Base-by-base conservation (phyloP, 2,329 filamentous ascomycete species). In the Fusarium camptoceras region DNA sequence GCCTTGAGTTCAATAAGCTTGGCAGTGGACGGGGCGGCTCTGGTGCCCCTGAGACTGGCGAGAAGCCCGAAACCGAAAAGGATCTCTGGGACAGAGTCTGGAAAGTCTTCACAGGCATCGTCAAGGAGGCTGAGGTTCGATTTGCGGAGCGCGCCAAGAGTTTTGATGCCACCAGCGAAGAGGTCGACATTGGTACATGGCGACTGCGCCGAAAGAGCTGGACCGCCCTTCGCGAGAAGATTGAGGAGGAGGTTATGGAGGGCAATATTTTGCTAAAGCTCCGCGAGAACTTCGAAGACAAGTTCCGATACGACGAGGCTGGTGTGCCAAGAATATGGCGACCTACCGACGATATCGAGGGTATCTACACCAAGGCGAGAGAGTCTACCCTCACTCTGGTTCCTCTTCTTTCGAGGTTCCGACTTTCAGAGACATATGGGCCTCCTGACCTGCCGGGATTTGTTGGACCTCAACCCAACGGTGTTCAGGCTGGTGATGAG, bases 191-290 rank as follows among this genome's bases (percentile, higher is more conserved):
- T 57, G 96, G 96, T 20, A 85, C 97, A 22, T 99, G 96, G 95
- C 89, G 94, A 59, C 83, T 99, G 70, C 90, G 95, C 63, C 90
- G 95, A 70, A 98, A 98, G 85, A 96, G 93, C 66, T 99, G 96
- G 96, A 91, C 91, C 42, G 94, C 95, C 16, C 85, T 99, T 66
- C 89, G 93, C 47, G 91, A 94, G 64, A 96, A 93, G 84, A 92
- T 99, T 67, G 95, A 98, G 37, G 96, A 99, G 77, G 96, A 99
- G 81, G 93, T 98, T 77, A 97, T 97, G 90, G 96, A 98, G 82
- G 95, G 95, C 75, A 99, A 98, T 77, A 90, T 99, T 56, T 84
- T 98, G 34, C 86, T 98, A 73, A 99, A 99, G 84, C 88, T 99
- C 54, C 90, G 96, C 37, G 96, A 99, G 81, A 98, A 98, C 83